phyloP scores from a whole-genome alignment of 2,329 filamentous ascomycete genomes.

The Stagonosporopsis cucurbitacearum region DNA sequence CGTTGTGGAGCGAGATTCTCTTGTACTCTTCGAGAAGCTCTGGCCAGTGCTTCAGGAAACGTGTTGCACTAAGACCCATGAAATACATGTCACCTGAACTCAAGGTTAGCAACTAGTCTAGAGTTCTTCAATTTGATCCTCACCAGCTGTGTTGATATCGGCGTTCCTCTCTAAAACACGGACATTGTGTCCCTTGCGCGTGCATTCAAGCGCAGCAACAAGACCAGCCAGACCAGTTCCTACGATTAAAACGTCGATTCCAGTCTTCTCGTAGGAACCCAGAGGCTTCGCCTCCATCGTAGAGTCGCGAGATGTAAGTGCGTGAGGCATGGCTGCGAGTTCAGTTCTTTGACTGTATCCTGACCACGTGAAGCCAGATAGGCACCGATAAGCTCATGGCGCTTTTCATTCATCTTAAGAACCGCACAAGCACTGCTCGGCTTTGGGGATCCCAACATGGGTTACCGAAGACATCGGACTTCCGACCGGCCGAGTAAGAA shows the following conservation, averaged over 20 bases:
- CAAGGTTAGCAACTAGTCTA: neutral
- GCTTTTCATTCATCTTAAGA: slow-evolving; percentile 24
- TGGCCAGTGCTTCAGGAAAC: slow-evolving; percentile 63
- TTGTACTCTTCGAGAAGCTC: slow-evolving; percentile 60
- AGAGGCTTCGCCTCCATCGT: slow-evolving; percentile 56
- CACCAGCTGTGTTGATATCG: slow-evolving; percentile 60
- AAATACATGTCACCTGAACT: slow-evolving; percentile 65
- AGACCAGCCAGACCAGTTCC: slow-evolving; percentile 50
- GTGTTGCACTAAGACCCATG: slow-evolving; percentile 63
- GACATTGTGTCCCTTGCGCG: slow-evolving; percentile 51
- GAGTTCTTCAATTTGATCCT: slow-evolving; percentile 8
- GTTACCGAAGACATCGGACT: slow-evolving; percentile 30
- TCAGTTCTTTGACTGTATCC: slow-evolving; percentile 6
- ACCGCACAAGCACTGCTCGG: slow-evolving; percentile 21
- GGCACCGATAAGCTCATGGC: slow-evolving; percentile 3
- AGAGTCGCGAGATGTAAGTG: slow-evolving; percentile 57
- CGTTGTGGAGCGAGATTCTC: slow-evolving; percentile 60
- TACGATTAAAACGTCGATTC: slow-evolving; percentile 51
- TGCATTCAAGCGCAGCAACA: slow-evolving; percentile 48
- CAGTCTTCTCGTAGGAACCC: slow-evolving; percentile 57
- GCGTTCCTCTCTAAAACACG: slow-evolving; percentile 53
- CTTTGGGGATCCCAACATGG: slow-evolving; percentile 29
- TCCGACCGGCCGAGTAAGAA: slow-evolving; percentile 11
- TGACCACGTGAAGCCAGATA: slow-evolving; percentile 15
- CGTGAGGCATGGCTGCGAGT: slow-evolving; percentile 42